Evolutionary conservation across 495 filamentous ascomycete genomes (phyloP), one percentile per base, ranked within the genome.

Genomic region (Ramalina peruviana): DNA sequence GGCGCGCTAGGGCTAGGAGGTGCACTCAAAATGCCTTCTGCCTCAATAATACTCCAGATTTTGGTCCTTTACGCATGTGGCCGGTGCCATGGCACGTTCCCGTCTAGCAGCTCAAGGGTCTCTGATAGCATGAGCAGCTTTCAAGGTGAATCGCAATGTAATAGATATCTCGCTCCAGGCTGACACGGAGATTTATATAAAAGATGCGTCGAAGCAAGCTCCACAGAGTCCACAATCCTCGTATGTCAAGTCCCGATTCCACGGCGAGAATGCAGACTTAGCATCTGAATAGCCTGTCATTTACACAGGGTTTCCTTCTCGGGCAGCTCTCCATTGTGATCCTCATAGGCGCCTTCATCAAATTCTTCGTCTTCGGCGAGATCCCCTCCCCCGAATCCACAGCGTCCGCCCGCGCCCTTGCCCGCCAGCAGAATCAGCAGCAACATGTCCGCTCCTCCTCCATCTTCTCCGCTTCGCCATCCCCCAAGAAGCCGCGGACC

Each of bases 321-420:
- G 92, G 92, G 42, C 92, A 98, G 64, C 73, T 97, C 50, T 92
- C 87, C 27, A 81, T 98, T 26, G 83, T 94, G 4, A 70, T 97
- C 25, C 68, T 97, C 49, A 79, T 97, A 52, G 86, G 86, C 44
- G 83, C 82, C 55, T 98, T 98, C 71, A 98, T 98, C 66, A 94
- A 94, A 66, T 98, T 95, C 78, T 98, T 98, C 79, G 95, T 98
- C 65, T 97, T 98, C 59, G 92, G 92, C 58, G 90, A 98, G 60
- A 76, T 86, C 25, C 87, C 90, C 0, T 83, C 82, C 1, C 76
- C 87, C 38, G 88, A 92, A 40, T 80, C 83, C 27, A 76, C 79
- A 3, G 79, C 80, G 11, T 63, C 80, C 6, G 63, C 75, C 40
- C 80, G 82, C 43, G 83, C 84, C 21, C 75, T 84, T 42, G 78